Evolutionary conservation across 441 rosid species (phyloP).

Genomic region (Manihot esculenta): DNA sequence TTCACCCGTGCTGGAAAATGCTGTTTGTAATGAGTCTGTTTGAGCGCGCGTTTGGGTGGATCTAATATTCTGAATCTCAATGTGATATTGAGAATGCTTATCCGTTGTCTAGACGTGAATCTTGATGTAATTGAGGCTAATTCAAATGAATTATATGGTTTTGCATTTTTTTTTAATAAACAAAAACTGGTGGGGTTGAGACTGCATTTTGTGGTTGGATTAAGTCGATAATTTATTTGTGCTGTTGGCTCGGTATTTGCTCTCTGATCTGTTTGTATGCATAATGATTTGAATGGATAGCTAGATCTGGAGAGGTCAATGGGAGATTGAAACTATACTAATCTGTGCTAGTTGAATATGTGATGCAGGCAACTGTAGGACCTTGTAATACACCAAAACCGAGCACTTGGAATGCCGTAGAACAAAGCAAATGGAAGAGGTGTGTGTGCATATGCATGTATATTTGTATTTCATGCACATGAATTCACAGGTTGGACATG

Average conservation of each 20-base stretch:
- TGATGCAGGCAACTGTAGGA: constrained; percentile 79
- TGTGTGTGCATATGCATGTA: constrained; percentile 27
- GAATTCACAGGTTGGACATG: neutral
- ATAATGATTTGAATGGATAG: neutral
- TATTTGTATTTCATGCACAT: neutral
- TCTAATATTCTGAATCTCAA: constrained; percentile 25
- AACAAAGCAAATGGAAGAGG: constrained; percentile 98
- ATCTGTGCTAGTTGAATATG: constrained; percentile 13
- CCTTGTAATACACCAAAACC: constrained; percentile 88
- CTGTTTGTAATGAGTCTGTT: neutral
- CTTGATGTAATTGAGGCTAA: neutral
- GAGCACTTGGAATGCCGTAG: constrained; percentile 94
- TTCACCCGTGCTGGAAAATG: constrained; percentile 11
- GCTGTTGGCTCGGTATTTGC: neutral
- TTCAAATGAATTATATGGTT: constrained; percentile 2
- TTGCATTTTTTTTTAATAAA: neutral
- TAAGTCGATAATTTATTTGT: neutral
- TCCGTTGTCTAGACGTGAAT: constrained; percentile 5
- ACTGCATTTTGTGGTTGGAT: neutral
- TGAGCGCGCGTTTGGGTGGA: constrained; percentile 22
- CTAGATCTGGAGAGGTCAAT: neutral
- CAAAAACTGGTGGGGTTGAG: neutral
- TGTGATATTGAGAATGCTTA: constrained; percentile 8
- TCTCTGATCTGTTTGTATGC: neutral
- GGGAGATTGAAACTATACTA: neutral